Evolutionary conservation across 768 basidiomycete genomes (phyloP).

Genomic region (Suillus alpinus): DNA sequence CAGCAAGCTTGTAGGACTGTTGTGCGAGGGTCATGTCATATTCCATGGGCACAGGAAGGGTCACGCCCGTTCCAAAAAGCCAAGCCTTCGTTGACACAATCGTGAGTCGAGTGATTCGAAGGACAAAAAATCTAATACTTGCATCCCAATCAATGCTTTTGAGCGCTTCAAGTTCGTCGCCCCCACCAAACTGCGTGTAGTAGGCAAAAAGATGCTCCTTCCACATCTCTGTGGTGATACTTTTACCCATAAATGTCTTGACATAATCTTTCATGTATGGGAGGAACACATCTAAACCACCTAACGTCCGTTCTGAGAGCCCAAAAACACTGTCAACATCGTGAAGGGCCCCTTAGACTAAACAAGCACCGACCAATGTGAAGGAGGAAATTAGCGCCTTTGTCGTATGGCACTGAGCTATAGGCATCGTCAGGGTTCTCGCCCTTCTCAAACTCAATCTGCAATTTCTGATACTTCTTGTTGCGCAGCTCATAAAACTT

Average conservation of each 20-base stretch:
- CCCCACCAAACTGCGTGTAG: slow-evolving; percentile 55
- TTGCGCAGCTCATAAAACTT: slow-evolving; percentile 56
- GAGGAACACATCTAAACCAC: slow-evolving; percentile 80
- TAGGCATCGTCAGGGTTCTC: slow-evolving; percentile 82
- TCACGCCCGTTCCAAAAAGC: slow-evolving; percentile 76
- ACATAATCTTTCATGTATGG: slow-evolving; percentile 86
- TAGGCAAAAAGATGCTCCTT: slow-evolving; percentile 74
- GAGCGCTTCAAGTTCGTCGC: slow-evolving; percentile 62
- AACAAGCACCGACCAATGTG: slow-evolving; percentile 58
- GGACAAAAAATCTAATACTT: slow-evolving; percentile 21
- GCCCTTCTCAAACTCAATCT: slow-evolving; percentile 69
- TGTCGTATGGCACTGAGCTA: slow-evolving; percentile 76
- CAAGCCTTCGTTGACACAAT: slow-evolving; percentile 49
- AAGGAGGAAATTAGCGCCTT: slow-evolving; percentile 86
- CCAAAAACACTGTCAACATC: neutral
- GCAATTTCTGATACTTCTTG: slow-evolving; percentile 70
- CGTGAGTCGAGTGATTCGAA: neutral
- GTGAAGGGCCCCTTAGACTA: neutral
- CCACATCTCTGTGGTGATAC: slow-evolving; percentile 84
- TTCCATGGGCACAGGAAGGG: slow-evolving; percentile 69
- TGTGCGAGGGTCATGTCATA: slow-evolving; percentile 74
- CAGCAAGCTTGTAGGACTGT: slow-evolving; percentile 69
- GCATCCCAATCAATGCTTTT: slow-evolving; percentile 79
- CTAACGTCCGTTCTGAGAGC: slow-evolving; percentile 59
- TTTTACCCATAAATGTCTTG: slow-evolving; percentile 74